These are phyloP conservation scores for Pleurotus giganteus DNA, from an alignment of 768 basidiomycete species.

Conservation along the genomic window DNA sequence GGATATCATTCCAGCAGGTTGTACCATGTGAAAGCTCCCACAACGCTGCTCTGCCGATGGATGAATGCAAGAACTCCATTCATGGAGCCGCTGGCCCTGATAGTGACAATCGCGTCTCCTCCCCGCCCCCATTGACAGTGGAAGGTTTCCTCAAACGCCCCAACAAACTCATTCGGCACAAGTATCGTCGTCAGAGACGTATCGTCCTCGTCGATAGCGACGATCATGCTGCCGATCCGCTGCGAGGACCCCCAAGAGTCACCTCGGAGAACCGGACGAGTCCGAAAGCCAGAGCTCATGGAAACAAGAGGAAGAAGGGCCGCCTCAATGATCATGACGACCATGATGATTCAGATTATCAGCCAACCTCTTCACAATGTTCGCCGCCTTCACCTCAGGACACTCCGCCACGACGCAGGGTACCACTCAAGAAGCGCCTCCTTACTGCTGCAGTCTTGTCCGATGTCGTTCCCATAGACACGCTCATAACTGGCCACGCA, in stretches of 20 bases:
- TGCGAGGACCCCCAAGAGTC: not conserved
- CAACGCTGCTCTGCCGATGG: not conserved
- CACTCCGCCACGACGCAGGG: not conserved
- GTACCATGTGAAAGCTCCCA: not conserved
- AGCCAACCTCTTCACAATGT: not conserved
- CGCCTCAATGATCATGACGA: not conserved
- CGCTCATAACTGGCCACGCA: not conserved
- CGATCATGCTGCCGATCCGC: not conserved
- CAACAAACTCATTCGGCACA: not conserved
- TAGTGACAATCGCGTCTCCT: not conserved
- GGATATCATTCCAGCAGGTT: no score
- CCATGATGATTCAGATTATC: not conserved
- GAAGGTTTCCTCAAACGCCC: not conserved
- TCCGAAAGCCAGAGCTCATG: not conserved
- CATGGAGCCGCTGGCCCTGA: not conserved
- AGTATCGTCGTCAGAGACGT: not conserved
- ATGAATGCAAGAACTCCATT: not conserved
- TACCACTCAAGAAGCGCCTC: not conserved
- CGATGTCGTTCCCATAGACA: slow-evolving; percentile 1
- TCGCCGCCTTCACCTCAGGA: not conserved
- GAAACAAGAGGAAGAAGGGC: not conserved
- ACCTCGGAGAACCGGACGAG: not conserved
- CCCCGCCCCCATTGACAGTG: not conserved
- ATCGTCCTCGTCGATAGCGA: not conserved
- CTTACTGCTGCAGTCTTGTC: slow-evolving; percentile 2